A percentile compares a stretch with the other conserved stretches of the same genome.
Evolutionary conservation across 1,284 basidiomycete species (phyloP).

Genomic region (Cutaneotrichosporon sp.): DNA sequence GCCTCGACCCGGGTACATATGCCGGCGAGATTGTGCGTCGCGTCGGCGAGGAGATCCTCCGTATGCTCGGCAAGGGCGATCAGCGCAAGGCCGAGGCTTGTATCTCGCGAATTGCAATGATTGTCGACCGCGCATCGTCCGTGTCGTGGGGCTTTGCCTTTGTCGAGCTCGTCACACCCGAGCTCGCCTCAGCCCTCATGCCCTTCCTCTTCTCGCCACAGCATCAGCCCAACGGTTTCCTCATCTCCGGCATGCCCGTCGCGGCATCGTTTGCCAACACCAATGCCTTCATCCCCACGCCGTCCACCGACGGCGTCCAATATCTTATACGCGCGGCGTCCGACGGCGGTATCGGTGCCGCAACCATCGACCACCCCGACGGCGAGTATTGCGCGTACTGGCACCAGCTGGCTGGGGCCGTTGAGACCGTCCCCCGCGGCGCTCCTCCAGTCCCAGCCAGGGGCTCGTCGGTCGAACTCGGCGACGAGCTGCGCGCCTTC

Average conservation of each 20-base stretch:
- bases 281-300: constrained; percentile 71
- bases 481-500: constrained; percentile 24
- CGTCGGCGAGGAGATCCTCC: constrained; percentile 63
- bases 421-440: constrained; percentile 25
- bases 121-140: constrained; percentile 76
- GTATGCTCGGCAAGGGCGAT: constrained; percentile 56
- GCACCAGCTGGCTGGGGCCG: constrained; percentile 34
- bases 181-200: constrained; percentile 63
- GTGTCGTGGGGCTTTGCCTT: constrained; percentile 87
- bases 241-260: constrained; percentile 75
- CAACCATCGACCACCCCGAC: constrained; percentile 56
- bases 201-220: constrained; percentile 73
- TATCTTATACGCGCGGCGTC: constrained; percentile 27
- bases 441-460: constrained; percentile 15
- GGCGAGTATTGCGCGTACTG: constrained; percentile 39
- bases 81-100: constrained; percentile 70
- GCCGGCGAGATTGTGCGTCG: constrained; percentile 49
- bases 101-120: constrained; percentile 75
- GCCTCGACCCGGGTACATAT: constrained; percentile 77
- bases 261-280: constrained; percentile 83
- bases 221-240: constrained; percentile 78
- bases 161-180: constrained; percentile 76
- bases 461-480: constrained; percentile 3
- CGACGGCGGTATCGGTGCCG: constrained; percentile 37
- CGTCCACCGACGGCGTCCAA: constrained; percentile 50